Evolutionary conservation across 164 flowering plant genomes (phyloP), one percentile per base, ranked within the genome.

Genomic region (Umbellularia californica): DNA sequence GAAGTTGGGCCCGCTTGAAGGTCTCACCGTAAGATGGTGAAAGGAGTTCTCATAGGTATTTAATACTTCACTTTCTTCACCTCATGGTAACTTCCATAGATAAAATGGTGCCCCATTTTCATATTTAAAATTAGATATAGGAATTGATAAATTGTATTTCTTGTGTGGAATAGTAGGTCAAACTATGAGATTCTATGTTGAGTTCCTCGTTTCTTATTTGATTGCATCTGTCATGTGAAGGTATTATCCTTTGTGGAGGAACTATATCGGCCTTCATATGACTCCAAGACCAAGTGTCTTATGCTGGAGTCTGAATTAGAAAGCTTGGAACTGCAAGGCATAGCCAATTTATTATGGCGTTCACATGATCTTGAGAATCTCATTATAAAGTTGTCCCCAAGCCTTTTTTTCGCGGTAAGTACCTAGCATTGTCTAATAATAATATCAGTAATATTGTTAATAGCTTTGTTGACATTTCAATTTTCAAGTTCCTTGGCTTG

Each of bases 361-460:
- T 67, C 50, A 15, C 70, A 17, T 67, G 22, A 67, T 67, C 70
- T 67, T 33, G 70, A 67, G 70, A 33, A 35, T 67, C 70, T 67
- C 22, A 33, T 67, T 33, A 67, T 67, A 67, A 20, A 67, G 47
- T 15, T 67, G 27, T 17, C 17, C 20, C 70, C 70, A 19, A 33
- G n/a, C 1, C 6, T 67, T 17, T 20, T 4, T 28, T 27, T 33
- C n/a, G 1, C 3, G 13, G 50, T 67, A 27, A 33, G 50, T 67
- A 67, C 70, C 70, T 20, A 15, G 60, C 17, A 13, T 55, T 15
- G 60, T 55, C 60, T 55, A 55, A 14, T 55, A 55, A 55, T 55
- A 2, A 3, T 20, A 55, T 55, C 60, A 55, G 17, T 20, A 55
- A 15, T 20, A 55, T 55, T 20, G n/a, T 55, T 15, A 15, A 15